Conservation (phyloP, 2,329 filamentous ascomycete species). For the Xylariales sp. region DNA sequence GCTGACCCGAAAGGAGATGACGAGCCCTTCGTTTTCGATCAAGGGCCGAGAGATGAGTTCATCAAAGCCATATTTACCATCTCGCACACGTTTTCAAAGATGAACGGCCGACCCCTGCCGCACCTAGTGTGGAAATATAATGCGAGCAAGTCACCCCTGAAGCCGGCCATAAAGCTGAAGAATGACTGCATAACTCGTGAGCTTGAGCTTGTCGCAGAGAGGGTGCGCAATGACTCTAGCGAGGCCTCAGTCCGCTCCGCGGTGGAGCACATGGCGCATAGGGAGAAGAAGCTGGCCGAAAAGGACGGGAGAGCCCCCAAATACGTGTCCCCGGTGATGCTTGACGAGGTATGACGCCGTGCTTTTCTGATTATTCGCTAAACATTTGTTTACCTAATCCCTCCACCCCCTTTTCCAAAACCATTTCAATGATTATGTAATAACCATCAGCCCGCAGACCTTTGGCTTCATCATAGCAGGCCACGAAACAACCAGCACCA, state of each 20-base stretch:
- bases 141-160: conserved; percentile 14
- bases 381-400: not conserved
- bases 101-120: not conserved
- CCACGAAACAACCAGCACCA: conserved; percentile 25
- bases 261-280: conserved; percentile 25
- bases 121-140: conserved; percentile 6
- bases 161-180: conserved; percentile 14
- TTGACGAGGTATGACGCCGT: conserved; percentile 15
- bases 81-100: conserved; percentile 1
- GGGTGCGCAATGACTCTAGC: conserved; percentile 13
- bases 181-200: conserved; percentile 20
- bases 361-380: too few relatives aligned
- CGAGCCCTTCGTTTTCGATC: conserved; percentile 6
- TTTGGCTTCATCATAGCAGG: conserved; percentile 27
- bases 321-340: conserved; percentile 16
- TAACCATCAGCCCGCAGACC: conserved; percentile 14
- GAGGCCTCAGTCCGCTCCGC: conserved; percentile 23
- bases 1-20: not conserved
- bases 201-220: conserved; percentile 8
- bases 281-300: conserved; percentile 22
- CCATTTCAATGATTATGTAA: too few relatives aligned
- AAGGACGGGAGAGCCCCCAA: conserved; percentile 20
- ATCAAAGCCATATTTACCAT: not conserved
- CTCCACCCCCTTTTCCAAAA: conserved; percentile 4
- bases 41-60: not conserved